A percentile compares a stretch with the other conserved stretches of the same genome.
These are phyloP conservation scores for Saraca asoca DNA, from an alignment of 331 rosid species.

Conservation along the genomic window DNA sequence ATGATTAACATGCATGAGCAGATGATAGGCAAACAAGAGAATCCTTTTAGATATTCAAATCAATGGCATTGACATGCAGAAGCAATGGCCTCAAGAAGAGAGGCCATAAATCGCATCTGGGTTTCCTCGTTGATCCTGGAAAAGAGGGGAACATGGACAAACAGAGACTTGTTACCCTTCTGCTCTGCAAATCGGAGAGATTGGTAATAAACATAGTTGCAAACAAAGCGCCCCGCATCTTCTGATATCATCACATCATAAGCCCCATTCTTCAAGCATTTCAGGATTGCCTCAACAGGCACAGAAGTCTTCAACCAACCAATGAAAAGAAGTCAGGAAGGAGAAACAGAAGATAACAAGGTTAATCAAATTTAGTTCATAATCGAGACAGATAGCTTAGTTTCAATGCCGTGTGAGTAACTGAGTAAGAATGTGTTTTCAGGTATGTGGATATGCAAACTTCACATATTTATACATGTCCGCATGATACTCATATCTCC, in stretches of 20 bases:
- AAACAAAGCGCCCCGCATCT: slow-evolving; percentile 89
- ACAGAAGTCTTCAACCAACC: slow-evolving; percentile 57
- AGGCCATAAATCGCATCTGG: slow-evolving; percentile 65
- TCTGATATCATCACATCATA: slow-evolving; percentile 59
- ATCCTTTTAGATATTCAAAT: slow-evolving; percentile 14
- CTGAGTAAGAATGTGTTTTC: slow-evolving; percentile 1
- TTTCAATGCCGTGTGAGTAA: slow-evolving; percentile 1
- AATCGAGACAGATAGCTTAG: slow-evolving; percentile 13
- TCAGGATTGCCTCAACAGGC: slow-evolving; percentile 49
- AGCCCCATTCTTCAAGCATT: slow-evolving; percentile 55
- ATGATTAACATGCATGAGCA: slow-evolving; percentile 38
- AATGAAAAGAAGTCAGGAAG: slow-evolving; percentile 37
- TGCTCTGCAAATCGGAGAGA: slow-evolving; percentile 80
- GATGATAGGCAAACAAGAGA: slow-evolving; percentile 15
- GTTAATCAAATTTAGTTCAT: neutral
- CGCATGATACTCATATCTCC: slow-evolving; percentile 9
- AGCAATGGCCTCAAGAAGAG: slow-evolving; percentile 80
- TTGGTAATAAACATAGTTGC: slow-evolving; percentile 82
- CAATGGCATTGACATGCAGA: slow-evolving; percentile 47
- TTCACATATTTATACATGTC: neutral
- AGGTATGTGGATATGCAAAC: neutral
- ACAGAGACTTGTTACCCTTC: slow-evolving; percentile 79
- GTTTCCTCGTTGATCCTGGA: slow-evolving; percentile 70
- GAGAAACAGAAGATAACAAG: neutral
- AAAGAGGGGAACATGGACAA: slow-evolving; percentile 83